Evolutionary conservation across 345 rosid genomes (phyloP), one percentile per base, ranked within the genome.

Genomic region (Rhizophora apiculata): DNA sequence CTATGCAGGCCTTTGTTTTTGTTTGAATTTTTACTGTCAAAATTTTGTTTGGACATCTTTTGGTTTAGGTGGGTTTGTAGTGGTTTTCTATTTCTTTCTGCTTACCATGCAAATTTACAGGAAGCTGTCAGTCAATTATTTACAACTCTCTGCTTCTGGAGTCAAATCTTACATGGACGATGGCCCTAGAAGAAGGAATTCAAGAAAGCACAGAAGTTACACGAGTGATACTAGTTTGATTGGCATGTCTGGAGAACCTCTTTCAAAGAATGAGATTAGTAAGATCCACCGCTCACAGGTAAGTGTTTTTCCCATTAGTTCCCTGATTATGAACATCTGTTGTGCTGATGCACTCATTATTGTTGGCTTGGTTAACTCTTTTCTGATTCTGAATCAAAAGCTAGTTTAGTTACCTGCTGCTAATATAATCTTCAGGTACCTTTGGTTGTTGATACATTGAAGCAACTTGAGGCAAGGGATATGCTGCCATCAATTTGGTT

Each of bases 401-500:
- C 37, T 39, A 60, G 31, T 32, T 63, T 68, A 74, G 58, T 75
- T 48, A 46, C 65, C 71, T 30, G 3, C 65, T 0, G 2, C 46
- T 65, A 69, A 67, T 34, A n/a, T 75, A 70, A 64, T 63, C 76
- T 81, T 62, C 85, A 95, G 99, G 92, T 92, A 60, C 97, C 97
- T 78, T 96, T 79, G 80, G 79, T 90, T 70, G 76, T 86, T 71
- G 96, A 95, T 74, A 91, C 92, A 26, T 80, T 92, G 68, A 75
- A 79, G 78, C 97, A 92, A 74, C 91, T 92, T 37, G 77, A 86
- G 74, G 80, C 79, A 65, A 88, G 85, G 78, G 84, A 90, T 75
- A 90, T 92, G 97, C 82, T 92, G 64, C 99, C 99, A 66, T 91
- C 96, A 24, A 83, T 95, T 73, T 95, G 99, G 99, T 95, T 92